Conservation (phyloP, 306 rosid genomes). For the Glycine latifolia region DNA sequence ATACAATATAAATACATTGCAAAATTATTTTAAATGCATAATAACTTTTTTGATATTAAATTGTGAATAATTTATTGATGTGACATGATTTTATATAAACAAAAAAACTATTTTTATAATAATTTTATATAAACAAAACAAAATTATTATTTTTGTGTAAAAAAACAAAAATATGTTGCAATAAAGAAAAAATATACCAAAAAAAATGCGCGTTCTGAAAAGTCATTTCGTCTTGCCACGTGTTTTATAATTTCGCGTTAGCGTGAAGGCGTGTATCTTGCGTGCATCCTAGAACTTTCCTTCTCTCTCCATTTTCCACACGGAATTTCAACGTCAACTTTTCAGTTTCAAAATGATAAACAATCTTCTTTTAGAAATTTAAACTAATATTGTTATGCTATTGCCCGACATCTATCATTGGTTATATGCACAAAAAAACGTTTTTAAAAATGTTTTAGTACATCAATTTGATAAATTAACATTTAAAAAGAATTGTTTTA, state of each 20-base stretch:
- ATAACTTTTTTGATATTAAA: not conserved
- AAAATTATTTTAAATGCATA: not conserved
- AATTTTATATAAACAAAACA: too few species aligned
- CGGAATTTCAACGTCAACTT: constrained; percentile 25
- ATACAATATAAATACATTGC: not conserved
- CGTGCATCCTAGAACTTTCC: constrained; percentile 36
- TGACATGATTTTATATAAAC: not conserved
- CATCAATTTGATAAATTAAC: too few species aligned
- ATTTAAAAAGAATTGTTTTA: too few species aligned
- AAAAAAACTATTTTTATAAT: not conserved
- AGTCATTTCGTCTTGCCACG: not conserved
- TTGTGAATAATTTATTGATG: not conserved
- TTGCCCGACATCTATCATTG: not conserved
- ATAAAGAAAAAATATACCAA: not conserved
- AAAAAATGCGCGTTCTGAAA: not conserved
- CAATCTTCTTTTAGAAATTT: not conserved
- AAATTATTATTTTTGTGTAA: too few species aligned
- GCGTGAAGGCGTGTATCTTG: not conserved
- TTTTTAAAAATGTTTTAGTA: too few species aligned
- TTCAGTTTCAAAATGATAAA: not conserved
- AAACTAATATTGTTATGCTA: not conserved
- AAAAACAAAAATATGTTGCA: too few species aligned
- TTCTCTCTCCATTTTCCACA: constrained; percentile 44
- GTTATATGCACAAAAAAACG: not conserved
- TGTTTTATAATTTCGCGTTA: constrained; percentile 30